Evolutionary conservation across 2,329 filamentous ascomycete genomes (phyloP).

Genomic region (Penicillium fuscoglaucum): DNA sequence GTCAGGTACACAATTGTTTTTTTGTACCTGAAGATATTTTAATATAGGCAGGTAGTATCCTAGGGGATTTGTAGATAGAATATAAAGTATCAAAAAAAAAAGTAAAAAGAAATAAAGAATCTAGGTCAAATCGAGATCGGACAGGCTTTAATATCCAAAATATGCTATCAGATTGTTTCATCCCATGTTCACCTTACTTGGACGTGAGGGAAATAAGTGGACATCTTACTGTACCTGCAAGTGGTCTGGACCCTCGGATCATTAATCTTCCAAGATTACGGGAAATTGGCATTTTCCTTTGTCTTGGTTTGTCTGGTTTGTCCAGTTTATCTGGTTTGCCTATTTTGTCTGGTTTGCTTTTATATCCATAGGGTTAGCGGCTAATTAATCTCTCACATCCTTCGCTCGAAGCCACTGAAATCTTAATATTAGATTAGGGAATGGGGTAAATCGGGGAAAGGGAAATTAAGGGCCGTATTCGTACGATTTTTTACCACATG

Average conservation of each 20-base stretch:
- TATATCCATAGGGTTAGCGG: background rate
- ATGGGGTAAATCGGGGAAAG: background rate
- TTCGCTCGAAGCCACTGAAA: background rate
- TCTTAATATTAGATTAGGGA: background rate
- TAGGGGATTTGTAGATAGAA: background rate
- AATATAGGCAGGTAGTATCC: background rate
- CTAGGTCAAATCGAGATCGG: background rate
- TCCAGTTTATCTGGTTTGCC: background rate
- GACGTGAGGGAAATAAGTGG: constrained; percentile 6
- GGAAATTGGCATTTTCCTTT: background rate
- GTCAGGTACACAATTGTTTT: constrained; percentile 9
- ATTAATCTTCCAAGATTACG: constrained; percentile 9
- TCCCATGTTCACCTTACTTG: constrained; percentile 13
- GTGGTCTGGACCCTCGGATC: constrained; percentile 11
- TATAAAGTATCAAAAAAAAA: background rate
- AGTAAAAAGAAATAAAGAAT: background rate
- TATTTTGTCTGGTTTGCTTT: background rate
- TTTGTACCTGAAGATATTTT: background rate
- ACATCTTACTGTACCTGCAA: background rate
- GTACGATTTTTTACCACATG: background rate
- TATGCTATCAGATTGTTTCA: constrained; percentile 8
- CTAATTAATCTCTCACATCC: background rate
- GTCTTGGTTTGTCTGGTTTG: background rate
- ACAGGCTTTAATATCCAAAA: constrained; percentile 4
- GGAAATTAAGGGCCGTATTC: background rate